Evolutionary conservation across 2,329 filamentous ascomycete genomes (phyloP), one percentile per base, ranked within the genome.

Genomic region (Trichoderma sp.): DNA sequence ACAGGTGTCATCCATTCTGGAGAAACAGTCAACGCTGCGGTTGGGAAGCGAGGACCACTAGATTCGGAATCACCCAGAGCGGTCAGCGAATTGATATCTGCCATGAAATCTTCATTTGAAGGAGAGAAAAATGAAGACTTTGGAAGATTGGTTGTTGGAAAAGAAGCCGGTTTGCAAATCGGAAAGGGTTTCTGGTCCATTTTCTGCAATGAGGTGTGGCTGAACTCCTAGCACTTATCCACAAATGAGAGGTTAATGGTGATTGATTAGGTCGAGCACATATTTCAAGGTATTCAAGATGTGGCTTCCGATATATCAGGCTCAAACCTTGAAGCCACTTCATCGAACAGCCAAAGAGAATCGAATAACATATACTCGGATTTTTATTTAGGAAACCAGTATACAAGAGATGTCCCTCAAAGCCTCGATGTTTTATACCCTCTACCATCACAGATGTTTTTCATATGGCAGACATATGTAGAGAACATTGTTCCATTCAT

Each of bases 131-230:
- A 51, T 18, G 43, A 65, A 65, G 62, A 65, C 1, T 65, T 6
- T 79, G 62, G 62, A 5, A 30, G 12, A 51, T 30, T 65, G 39
- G 28, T 65, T 8, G 18, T 47, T 11, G 62, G 43, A n/a, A 65
- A 53, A 18, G 39, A 65, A 30, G 26, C 36, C 47, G 62, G 62
- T 30, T 4, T 79, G 18, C 77, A 77, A 34, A 74, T 80, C 36
- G 78, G 76, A 15, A 79, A 79, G 21, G 74, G 75, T 0, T 80
- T 80, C 66, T 80, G 79, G 79, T 74, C 78, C 3, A 75, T 80
- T 11, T 80, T 80, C 57, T 80, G 79, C 53, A 71, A 72, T 15
- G 78, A 80, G 72, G 78, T 78, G 67, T 12, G 72, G 32, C 34
- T 28, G 4, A 47, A n/a, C 8, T 47, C 0, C 43, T 0, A n/a